These are phyloP conservation scores for Teunomyces stri DNA, from an alignment of 805 yeast genomes.

Conservation along the genomic window DNA sequence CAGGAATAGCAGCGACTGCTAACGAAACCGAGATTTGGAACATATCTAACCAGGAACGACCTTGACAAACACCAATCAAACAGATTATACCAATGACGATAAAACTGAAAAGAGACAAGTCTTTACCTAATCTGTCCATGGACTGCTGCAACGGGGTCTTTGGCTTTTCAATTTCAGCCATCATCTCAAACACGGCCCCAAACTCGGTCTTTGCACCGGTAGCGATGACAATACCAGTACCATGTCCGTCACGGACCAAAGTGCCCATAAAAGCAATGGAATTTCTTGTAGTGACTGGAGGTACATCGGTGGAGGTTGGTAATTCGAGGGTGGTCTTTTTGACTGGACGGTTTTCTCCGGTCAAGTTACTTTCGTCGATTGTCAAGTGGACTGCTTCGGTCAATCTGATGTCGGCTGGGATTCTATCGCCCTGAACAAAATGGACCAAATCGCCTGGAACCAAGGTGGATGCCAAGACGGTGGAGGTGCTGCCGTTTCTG, in stretches of 20 bases:
- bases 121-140: constrained; percentile 94
- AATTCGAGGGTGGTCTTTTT: constrained; percentile 56
- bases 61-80: constrained; percentile 84
- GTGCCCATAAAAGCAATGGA: constrained; percentile 97
- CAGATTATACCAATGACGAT: constrained; percentile 89
- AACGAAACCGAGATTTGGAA: constrained; percentile 94
- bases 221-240: constrained; percentile 88
- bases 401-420: constrained; percentile 92
- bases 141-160: constrained; percentile 94
- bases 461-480: constrained; percentile 79
- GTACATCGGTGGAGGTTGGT: constrained; percentile 22
- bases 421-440: constrained; percentile 88
- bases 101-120: constrained; percentile 80
- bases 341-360: constrained; percentile 94
- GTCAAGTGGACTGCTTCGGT: constrained; percentile 74
- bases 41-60: constrained; percentile 96
- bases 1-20: constrained; percentile 99
- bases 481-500: constrained; percentile 72
- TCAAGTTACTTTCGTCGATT: constrained; percentile 90
- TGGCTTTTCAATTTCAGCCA: constrained; percentile 93
- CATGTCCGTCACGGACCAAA: constrained; percentile 92
- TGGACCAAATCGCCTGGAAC: constrained; percentile 97
- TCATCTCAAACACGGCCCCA: constrained; percentile 93
- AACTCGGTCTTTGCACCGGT: constrained; percentile 89
- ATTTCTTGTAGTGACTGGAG: constrained; percentile 65